Evolutionary conservation across 2,329 filamentous ascomycete genomes (phyloP), one percentile per base, ranked within the genome.

Genomic region (Pochonia chlamydosporia): DNA sequence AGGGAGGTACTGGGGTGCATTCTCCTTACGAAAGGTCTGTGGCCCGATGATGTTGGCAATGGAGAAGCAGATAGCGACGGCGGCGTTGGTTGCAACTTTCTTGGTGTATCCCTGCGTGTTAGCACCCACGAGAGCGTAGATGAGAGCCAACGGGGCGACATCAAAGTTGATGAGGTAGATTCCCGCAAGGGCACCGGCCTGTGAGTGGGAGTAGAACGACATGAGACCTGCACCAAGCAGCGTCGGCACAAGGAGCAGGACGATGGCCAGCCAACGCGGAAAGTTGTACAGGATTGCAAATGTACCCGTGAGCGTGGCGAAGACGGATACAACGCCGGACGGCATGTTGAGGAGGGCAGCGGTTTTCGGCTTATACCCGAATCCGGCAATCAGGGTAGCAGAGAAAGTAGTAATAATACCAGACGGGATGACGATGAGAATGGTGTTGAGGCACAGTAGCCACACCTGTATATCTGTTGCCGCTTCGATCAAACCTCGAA

Each of bases 101-200:
- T 73, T 73, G 3, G 70, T 74, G 54, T 73, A 73, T 4, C 71
- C 70, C 3, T 66, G 72, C 0, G 71, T 58, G 40, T 76, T 76
- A 26, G 69, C 65, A 3, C 72, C 69, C 3, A 73, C 72, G 54
- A 77, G 65, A 47, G 75, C 75, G 24, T 79, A 66, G 1, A 74
- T 70, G 5, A 79, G 62, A 0, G 78, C 75, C n/a, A 81, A 62
- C 13, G 74, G 73, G 3, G 72, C 69, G 5, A 80, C 75, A 50
- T 69, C 78, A 3, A 72, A 62, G 1, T 74, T 67, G 44, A 60
- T 54, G 25, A 60, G 51, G 47, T 60, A 60, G 37, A 60, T 58
- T 23, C 58, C 58, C 4, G 52, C 55, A n/a, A 57, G 55, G 14
- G 54, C 54, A 1, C 73, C 75, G 3, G 52, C 55, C 40, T 51